Percentiles rank a stretch among this genome's conserved stretches.
These are phyloP conservation scores for Syzygium syzygioides DNA, from an alignment of 441 rosid species.

Conservation along the genomic window DNA sequence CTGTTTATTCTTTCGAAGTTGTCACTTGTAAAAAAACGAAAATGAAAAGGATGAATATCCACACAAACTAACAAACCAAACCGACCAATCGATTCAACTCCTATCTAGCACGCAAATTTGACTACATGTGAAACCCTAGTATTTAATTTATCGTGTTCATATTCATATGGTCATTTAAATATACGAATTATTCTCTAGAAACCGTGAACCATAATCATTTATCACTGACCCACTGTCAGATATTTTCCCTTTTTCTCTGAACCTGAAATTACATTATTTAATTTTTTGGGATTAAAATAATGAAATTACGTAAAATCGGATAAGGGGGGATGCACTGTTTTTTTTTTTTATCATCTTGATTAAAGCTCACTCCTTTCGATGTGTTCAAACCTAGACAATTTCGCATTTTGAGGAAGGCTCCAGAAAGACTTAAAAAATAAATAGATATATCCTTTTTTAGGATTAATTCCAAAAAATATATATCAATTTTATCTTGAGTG, in stretches of 20 bases:
- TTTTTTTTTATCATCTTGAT: neutral
- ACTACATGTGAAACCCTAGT: neutral
- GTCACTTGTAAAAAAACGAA: neutral
- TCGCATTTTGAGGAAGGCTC: neutral
- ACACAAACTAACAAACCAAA: neutral
- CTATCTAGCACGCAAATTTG: neutral
- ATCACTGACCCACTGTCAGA: neutral
- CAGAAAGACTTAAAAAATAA: neutral
- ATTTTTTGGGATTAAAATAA: neutral
- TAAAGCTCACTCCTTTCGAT: neutral
- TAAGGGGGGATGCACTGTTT: neutral
- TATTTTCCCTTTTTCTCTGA: neutral
- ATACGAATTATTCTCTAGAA: neutral
- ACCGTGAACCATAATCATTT: neutral
- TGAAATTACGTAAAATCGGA: neutral
- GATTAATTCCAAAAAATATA: too few relatives aligned
- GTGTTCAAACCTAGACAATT: neutral
- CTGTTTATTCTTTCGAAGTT: neutral
- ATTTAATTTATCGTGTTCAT: neutral
- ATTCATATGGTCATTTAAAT: neutral
- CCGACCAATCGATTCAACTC: neutral
- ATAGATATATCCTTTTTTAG: neutral
- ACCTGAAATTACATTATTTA: neutral
- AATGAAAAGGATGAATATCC: neutral
- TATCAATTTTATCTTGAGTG: too few relatives aligned